Base-by-base conservation (phyloP, 2,329 filamentous ascomycete species). In the Apiospora kogelbergensis region DNA sequence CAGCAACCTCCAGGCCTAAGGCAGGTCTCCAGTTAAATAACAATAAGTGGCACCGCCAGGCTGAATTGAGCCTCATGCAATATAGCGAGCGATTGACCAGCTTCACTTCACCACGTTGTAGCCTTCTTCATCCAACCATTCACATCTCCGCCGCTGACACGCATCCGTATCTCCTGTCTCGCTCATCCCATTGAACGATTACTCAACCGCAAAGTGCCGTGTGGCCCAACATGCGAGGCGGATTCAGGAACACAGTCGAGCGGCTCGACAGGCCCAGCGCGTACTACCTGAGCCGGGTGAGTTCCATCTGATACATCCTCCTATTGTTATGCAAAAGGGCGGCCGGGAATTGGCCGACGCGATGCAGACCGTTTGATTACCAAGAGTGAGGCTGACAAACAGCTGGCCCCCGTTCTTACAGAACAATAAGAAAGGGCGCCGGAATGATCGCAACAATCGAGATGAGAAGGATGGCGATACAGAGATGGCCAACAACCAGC, bases 241-340 rank as follows among this genome's bases (percentile, higher is more conserved):
- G 79, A 57, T 78, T 82, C 71, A 84, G 88, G 77, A 90, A 86
- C 79, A 98, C 96, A 7, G 93, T 98, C 72, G 95, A 98, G 66
- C 88, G 96, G 71, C 89, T 99, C 72, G 96, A 99, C 82, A 92
- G 91, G 81, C 95, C 96, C 22, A 98, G 95, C 80, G 95, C 95
- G 76, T 99, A 99, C 84, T 97, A 95, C 77, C 87, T 90, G 72
- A 91, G 88, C 82, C 93, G 93, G 84, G 95, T 97, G 83, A 79
- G 85, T 78, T 72, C 69, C 70, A 46, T 5, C 45, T 37, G 20
- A n/a, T 37, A 11, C 53, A 37, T 30, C 30, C 17, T 22, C 17
- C 15, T 17, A 7, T 30, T 3, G 11, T 33, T n/a, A 33, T 13
- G 53, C 20, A 17, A 33, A 37, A n/a, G 30, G 17, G 26, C 48